Conservation (phyloP, 2,329 filamentous ascomycete species). For the Esteya vermicola region DNA sequence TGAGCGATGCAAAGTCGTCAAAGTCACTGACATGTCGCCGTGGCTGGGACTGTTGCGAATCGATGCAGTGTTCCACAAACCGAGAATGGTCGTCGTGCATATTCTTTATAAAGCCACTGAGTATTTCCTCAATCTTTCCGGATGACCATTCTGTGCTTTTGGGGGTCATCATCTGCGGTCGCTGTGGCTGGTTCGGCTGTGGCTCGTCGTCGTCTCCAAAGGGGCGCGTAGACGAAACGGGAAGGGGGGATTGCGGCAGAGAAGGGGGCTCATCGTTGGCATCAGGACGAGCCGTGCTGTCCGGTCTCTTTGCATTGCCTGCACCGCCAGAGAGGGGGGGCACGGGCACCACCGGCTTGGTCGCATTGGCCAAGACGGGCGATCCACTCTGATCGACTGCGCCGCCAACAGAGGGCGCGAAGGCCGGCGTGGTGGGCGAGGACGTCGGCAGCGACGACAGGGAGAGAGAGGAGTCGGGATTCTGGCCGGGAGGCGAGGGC, state of each 20-base stretch:
- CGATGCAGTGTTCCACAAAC: slow-evolving; percentile 29
- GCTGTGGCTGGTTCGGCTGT: not conserved
- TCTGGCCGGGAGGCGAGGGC: not conserved
- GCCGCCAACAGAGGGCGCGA: not conserved
- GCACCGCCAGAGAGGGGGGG: no score
- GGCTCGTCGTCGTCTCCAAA: not conserved
- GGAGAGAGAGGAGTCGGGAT: not conserved
- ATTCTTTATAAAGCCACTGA: slow-evolving; percentile 25
- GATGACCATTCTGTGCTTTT: slow-evolving; percentile 23
- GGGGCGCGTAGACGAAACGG: not conserved
- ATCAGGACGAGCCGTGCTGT: no score
- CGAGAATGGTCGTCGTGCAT: slow-evolving; percentile 30
- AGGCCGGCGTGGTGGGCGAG: not conserved
- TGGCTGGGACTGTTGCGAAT: slow-evolving; percentile 15
- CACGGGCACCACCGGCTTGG: no score
- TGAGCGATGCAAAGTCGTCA: slow-evolving; percentile 27
- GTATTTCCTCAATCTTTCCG: slow-evolving; percentile 24
- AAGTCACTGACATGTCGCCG: slow-evolving; percentile 5
- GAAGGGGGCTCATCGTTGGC: no score
- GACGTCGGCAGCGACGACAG: not conserved
- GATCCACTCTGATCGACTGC: no score
- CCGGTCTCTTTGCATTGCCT: no score
- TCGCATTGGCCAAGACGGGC: no score
- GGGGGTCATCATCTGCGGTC: not conserved
- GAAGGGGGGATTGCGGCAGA: no score